These are phyloP conservation scores for Elongisporangium senticosum DNA, from an alignment of 352 stramenopile species.

Conservation along the genomic window DNA sequence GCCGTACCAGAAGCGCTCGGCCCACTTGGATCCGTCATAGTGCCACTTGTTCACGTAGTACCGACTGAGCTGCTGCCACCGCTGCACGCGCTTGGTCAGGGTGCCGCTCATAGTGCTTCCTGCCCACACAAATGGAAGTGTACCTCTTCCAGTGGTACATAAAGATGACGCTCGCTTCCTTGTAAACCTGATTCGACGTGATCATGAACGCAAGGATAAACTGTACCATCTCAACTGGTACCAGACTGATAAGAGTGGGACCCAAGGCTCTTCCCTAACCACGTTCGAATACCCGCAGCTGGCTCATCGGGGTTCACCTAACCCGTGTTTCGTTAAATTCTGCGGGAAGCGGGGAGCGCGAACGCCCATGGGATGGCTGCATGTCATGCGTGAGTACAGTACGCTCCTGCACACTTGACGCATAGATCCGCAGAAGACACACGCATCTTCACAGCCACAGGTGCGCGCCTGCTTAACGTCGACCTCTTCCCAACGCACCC, in stretches of 20 bases:
- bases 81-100: constrained; percentile 21
- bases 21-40: constrained; percentile 73
- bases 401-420: not conserved
- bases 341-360: not conserved
- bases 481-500: not conserved
- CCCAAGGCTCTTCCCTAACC: not conserved
- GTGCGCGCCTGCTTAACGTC: no score
- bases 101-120: not conserved
- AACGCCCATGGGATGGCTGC: not conserved
- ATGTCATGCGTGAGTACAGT: not conserved
- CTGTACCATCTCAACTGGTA: not conserved
- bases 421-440: not conserved
- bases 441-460: not conserved
- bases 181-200: not conserved
- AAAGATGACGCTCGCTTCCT: not conserved
- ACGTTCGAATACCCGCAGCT: not conserved
- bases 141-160: constrained; percentile 6
- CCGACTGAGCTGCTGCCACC: constrained; percentile 58
- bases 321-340: not conserved
- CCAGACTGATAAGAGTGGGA: not conserved
- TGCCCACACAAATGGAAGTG: constrained; percentile 5
- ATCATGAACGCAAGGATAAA: not conserved
- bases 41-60: constrained; percentile 86
- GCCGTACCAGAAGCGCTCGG: constrained; percentile 67
- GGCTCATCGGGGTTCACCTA: not conserved